A percentile compares a stretch with the other conserved stretches of the same genome.
Conservation (phyloP, 1,284 basidiomycete species). For the Kalmanozyma brasiliensis region DNA sequence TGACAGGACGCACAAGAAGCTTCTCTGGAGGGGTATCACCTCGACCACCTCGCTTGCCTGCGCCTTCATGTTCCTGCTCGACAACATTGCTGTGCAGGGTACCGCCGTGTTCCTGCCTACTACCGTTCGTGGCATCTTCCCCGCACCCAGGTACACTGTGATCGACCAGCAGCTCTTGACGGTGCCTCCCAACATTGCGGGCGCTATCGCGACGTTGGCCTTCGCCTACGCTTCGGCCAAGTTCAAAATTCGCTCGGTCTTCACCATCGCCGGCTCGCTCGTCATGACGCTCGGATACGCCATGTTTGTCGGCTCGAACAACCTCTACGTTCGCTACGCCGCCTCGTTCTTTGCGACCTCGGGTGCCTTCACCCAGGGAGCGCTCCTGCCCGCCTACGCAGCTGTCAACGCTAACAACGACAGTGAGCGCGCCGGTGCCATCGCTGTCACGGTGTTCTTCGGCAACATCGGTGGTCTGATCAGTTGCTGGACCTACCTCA, state of each 20-base stretch:
- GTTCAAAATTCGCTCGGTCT: conserved; percentile 59
- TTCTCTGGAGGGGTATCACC: conserved; percentile 48
- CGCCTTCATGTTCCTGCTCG: conserved; percentile 67
- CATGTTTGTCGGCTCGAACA: conserved; percentile 56
- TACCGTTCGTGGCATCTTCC: conserved; percentile 68
- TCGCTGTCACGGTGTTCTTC: conserved; percentile 59
- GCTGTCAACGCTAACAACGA: conserved; percentile 64
- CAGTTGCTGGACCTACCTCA: conserved; percentile 60
- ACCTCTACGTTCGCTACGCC: conserved; percentile 58
- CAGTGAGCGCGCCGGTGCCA: conserved; percentile 56
- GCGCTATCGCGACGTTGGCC: conserved; percentile 56
- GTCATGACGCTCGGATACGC: conserved; percentile 66
- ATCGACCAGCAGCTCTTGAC: conserved; percentile 68
- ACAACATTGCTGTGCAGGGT: conserved; percentile 64
- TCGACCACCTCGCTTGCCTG: conserved; percentile 45
- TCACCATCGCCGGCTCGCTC: conserved; percentile 54
- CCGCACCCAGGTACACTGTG: conserved; percentile 51
- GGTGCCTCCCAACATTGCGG: conserved; percentile 67
- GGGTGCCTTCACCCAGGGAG: conserved; percentile 65
- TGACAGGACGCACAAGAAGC: conserved; percentile 41
- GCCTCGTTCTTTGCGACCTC: conserved; percentile 61
- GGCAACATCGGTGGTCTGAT: conserved; percentile 66
- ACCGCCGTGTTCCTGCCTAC: conserved; percentile 67
- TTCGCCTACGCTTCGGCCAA: conserved; percentile 65
- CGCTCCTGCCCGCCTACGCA: conserved; percentile 51